Percentiles rank a stretch among this genome's conserved stretches.
These are phyloP conservation scores for Suillus discolor DNA, from an alignment of 768 basidiomycete species.

Conservation along the genomic window DNA sequence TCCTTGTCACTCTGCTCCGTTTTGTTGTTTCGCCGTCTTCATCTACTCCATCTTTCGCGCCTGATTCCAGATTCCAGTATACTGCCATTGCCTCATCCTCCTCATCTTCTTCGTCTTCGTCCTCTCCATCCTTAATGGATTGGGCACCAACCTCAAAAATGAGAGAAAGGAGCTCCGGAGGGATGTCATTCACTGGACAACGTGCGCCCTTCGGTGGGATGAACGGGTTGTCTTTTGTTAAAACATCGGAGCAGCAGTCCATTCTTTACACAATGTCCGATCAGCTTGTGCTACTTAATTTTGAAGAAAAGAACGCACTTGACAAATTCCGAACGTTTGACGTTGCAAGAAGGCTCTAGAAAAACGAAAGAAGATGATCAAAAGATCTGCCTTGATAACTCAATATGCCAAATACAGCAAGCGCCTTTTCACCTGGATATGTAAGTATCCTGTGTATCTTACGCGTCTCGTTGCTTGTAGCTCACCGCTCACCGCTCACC, in stretches of 20 bases:
- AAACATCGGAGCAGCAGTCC: constrained; percentile 14
- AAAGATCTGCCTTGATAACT: constrained; percentile 2
- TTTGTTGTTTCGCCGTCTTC: constrained; percentile 16
- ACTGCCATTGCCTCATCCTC: constrained; percentile 29
- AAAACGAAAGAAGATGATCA: constrained; percentile 6
- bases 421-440: no score
- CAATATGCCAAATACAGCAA: constrained; percentile 2
- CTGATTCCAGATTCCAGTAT: constrained; percentile 36
- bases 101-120: constrained; percentile 33
- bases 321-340: constrained; percentile 2
- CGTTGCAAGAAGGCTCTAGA: background rate
- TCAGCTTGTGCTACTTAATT: background rate
- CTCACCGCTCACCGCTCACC: background rate
- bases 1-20: background rate
- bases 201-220: constrained; percentile 41
- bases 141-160: constrained; percentile 54
- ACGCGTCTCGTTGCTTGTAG: background rate
- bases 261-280: background rate
- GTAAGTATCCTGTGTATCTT: background rate
- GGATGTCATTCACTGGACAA: constrained; percentile 55
- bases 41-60: constrained; percentile 34
- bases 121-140: constrained; percentile 37
- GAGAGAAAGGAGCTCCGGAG: constrained; percentile 57
- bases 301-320: constrained; percentile 5
- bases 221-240: constrained; percentile 49